Evolutionary conservation across 2,329 filamentous ascomycete species (phyloP).

Genomic region (Xylaria sp.): DNA sequence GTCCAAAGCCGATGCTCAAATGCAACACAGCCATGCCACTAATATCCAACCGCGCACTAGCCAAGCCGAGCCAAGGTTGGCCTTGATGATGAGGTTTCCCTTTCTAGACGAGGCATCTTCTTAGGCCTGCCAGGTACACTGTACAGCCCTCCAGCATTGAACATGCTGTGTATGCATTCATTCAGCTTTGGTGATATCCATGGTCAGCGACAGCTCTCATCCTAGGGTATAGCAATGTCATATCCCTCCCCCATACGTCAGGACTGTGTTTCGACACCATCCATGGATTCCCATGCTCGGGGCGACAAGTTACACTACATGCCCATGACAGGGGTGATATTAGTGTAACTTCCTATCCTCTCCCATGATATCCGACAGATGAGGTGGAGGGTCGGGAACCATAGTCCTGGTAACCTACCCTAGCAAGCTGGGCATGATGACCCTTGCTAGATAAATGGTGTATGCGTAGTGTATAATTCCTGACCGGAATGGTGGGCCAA

Average conservation of each 20-base stretch:
- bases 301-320: slow-evolving; percentile 13
- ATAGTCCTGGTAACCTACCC: slow-evolving; percentile 38
- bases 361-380: slow-evolving; percentile 31
- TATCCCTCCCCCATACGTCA: slow-evolving; percentile 15
- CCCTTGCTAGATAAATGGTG: slow-evolving; percentile 14
- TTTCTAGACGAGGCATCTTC: slow-evolving; percentile 2
- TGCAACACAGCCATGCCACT: background rate
- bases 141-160: background rate
- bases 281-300: slow-evolving; percentile 20
- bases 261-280: slow-evolving; percentile 27
- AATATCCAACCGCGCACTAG: background rate
- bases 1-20: background rate
- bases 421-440: slow-evolving; percentile 22
- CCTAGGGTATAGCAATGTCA: slow-evolving; percentile 19
- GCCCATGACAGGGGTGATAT: slow-evolving; percentile 22
- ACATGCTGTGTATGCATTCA: slow-evolving; percentile 5
- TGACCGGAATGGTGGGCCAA: slow-evolving; percentile 32
- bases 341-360: slow-evolving; percentile 11
- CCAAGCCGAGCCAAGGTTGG: slow-evolving; percentile 7
- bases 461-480: slow-evolving; percentile 26
- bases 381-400: slow-evolving; percentile 37
- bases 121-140: background rate
- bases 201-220: slow-evolving; percentile 13
- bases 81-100: background rate
- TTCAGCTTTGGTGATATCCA: slow-evolving; percentile 18